These are phyloP conservation scores for Teratosphaeria viscida DNA, from an alignment of 2,329 filamentous ascomycete genomes.

Conservation along the genomic window DNA sequence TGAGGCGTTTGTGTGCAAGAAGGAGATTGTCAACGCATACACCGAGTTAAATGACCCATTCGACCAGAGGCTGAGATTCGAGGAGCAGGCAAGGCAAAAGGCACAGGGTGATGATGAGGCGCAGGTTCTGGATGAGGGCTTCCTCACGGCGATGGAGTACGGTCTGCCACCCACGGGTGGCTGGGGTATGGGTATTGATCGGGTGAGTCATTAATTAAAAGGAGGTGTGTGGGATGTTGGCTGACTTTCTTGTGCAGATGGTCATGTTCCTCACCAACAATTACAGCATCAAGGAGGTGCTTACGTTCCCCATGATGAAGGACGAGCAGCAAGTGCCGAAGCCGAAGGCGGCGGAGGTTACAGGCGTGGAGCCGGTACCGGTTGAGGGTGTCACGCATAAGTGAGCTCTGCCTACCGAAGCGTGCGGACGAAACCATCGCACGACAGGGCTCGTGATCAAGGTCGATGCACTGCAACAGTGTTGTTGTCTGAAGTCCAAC, in stretches of 20 bases:
- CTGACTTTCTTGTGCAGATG: conserved; percentile 59
- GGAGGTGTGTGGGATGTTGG: conserved; percentile 50
- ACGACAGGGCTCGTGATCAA: neutral
- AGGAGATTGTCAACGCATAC: conserved; percentile 94
- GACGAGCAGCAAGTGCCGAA: conserved; percentile 48
- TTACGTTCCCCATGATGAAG: conserved; percentile 97
- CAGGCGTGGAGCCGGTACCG: conserved; percentile 46
- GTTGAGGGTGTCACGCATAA: conserved; percentile 39
- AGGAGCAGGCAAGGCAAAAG: conserved; percentile 94
- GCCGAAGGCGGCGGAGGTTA: conserved; percentile 51
- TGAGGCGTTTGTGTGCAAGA: conserved; percentile 93
- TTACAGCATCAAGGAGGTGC: conserved; percentile 90
- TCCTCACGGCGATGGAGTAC: conserved; percentile 81
- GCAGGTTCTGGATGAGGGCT: conserved; percentile 90
- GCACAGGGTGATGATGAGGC: conserved; percentile 95
- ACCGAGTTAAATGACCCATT: conserved; percentile 97
- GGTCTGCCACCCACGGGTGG: conserved; percentile 88
- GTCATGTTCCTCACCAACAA: conserved; percentile 95
- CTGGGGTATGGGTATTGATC: conserved; percentile 90
- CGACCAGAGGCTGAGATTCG: conserved; percentile 82
- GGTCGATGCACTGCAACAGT: neutral
- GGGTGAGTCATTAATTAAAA: conserved; percentile 37
- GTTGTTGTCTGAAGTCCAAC: neutral
- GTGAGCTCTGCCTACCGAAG: neutral
- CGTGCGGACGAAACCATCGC: neutral